phyloP scores from a whole-genome alignment of 495 filamentous ascomycete genomes.

The Penicillium herquei region DNA sequence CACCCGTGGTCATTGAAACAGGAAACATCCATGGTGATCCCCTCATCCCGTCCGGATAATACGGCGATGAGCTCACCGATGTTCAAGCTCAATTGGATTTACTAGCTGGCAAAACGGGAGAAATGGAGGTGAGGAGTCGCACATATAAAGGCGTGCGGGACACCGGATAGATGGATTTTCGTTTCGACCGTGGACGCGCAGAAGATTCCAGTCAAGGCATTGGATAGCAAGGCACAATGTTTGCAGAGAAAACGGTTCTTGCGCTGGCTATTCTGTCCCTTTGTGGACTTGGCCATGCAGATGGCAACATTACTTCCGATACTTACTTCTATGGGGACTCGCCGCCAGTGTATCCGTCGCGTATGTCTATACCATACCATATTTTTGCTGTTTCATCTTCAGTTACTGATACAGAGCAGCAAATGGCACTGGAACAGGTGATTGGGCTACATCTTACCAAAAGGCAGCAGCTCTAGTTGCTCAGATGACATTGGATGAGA shows the following conservation, averaged over 20 bases:
- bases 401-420: conserved; percentile 1
- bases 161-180: neutral
- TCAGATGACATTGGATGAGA: conserved; percentile 60
- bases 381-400: neutral
- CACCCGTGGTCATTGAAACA: neutral
- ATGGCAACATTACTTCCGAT: conserved; percentile 21
- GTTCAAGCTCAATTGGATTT: neutral
- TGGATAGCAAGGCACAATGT: neutral
- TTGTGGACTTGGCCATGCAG: conserved; percentile 14
- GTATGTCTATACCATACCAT: conserved; percentile 18
- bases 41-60: neutral
- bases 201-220: neutral
- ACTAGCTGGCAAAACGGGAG: neutral
- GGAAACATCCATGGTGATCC: neutral
- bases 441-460: conserved; percentile 48
- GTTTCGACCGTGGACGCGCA: neutral
- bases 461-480: conserved; percentile 52
- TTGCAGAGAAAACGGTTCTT: neutral
- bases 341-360: conserved; percentile 54
- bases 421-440: conserved; percentile 18
- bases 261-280: conserved; percentile 17
- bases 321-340: conserved; percentile 55
- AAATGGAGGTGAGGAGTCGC: neutral
- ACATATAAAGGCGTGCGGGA: neutral
- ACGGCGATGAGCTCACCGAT: neutral